Conservation (phyloP, 768 basidiomycete species). For the Mycena leptocephala region DNA sequence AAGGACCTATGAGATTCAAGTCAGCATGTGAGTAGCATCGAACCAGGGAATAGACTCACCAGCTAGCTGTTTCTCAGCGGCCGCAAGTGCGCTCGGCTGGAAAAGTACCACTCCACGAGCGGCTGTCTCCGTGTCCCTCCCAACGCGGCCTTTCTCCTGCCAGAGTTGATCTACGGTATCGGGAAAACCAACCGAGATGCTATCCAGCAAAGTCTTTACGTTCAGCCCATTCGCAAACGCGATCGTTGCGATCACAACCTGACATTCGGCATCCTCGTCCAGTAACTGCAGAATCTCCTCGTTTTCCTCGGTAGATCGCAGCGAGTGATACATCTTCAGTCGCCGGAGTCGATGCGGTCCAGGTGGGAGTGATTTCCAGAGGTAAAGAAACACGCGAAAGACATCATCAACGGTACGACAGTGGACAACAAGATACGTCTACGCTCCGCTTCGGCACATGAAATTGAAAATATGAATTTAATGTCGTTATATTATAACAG, state of each 20-base stretch:
- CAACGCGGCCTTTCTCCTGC: conserved; percentile 25
- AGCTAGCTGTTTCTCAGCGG: conserved; percentile 3
- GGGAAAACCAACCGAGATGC: conserved; percentile 8
- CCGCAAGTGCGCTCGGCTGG: conserved; percentile 1
- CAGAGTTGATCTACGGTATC: neutral
- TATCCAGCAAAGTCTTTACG: conserved; percentile 4
- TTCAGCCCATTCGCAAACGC: conserved; percentile 21
- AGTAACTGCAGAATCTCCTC: conserved; percentile 7
- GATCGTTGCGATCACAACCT: conserved; percentile 19
- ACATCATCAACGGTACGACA: conserved; percentile 9
- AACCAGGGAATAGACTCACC: neutral
- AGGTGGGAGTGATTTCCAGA: conserved; percentile 11
- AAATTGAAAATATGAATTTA: too few relatives aligned
- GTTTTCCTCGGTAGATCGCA: conserved; percentile 9
- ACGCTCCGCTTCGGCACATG: too few relatives aligned
- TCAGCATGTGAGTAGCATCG: neutral
- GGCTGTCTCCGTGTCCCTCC: neutral
- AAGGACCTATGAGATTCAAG: neutral
- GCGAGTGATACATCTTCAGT: conserved; percentile 8
- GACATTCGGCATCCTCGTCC: conserved; percentile 14
- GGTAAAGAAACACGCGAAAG: conserved; percentile 14
- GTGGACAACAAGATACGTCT: conserved; percentile 25
- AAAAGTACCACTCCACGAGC: neutral
- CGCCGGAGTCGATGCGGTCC: conserved; percentile 11
- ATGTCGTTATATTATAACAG: too few relatives aligned